These are phyloP conservation scores for Dioscorea alata DNA, from an alignment of 106 monocot genomes.

Conservation along the genomic window DNA sequence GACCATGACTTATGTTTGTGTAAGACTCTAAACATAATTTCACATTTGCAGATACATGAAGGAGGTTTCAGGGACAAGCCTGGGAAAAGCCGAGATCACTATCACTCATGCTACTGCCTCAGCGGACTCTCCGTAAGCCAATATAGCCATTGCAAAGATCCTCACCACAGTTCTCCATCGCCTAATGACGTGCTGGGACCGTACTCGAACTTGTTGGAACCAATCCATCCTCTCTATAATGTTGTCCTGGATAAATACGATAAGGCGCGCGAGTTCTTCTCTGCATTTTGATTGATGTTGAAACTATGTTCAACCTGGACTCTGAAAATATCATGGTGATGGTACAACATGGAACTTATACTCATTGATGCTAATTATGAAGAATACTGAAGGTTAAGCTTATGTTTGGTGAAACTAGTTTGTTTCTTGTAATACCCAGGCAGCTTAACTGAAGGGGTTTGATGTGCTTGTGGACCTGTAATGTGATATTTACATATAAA, in stretches of 20 bases:
- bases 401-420: too few species aligned
- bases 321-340: too few species aligned
- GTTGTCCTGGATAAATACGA: slow-evolving; percentile 56
- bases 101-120: slow-evolving; percentile 95
- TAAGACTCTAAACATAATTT: too few species aligned
- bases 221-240: slow-evolving; percentile 83
- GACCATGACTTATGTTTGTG: too few species aligned
- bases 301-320: too few species aligned
- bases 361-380: too few species aligned
- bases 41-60: slow-evolving; percentile 50
- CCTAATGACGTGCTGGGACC: slow-evolving; percentile 65
- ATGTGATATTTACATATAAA: too few species aligned
- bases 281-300: background rate
- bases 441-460: too few species aligned
- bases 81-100: slow-evolving; percentile 66
- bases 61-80: slow-evolving; percentile 98
- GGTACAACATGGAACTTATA: background rate
- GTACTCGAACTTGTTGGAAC: slow-evolving; percentile 73
- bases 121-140: slow-evolving; percentile 87
- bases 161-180: slow-evolving; percentile 17
- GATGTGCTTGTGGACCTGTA: too few species aligned
- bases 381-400: too few species aligned
- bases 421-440: too few species aligned
- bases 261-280: slow-evolving; percentile 44
- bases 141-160: slow-evolving; percentile 54